Base-by-base conservation (phyloP, 2,329 filamentous ascomycete species). In the Neocatenulostroma microsporum region DNA sequence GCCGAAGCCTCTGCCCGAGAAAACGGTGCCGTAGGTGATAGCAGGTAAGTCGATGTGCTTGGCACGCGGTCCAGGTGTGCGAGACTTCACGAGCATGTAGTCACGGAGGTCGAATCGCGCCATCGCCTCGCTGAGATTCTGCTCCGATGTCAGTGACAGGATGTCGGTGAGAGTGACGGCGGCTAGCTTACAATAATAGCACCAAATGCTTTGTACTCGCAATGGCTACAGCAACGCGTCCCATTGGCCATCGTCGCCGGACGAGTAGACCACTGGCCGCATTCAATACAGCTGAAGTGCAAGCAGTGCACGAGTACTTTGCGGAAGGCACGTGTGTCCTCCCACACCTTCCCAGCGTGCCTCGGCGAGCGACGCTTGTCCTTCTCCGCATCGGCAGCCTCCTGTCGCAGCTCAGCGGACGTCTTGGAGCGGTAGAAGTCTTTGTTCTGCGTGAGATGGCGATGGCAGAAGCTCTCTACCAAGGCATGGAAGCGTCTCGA, bases 61-160 rank as follows among this genome's bases (percentile, higher is more conserved):
- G 1, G 41, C 30, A 8, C 41, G 31, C 7, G 41, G 39, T 19
- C 41, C 41, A 11, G 41, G 35, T 17, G 33, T 36, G 28, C 41
- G 38, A 3, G 41, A 37, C 20, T 34, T 36, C 13, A 44, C 7
- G n/a, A 44, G 34, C 34, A 41, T 41, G 32, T 41, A 44, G 31
- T 39, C 41, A 10, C 35, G 34, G 4, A 44, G 39, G 27, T 44
- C 41, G 31, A 25, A 39, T 6, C 21, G 9, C 20, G 14, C 14
- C 6, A 36, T n/a, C 10, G 41, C 41, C 2, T 41, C 27, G 11
- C 38, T 32, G 5, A 41, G 35, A 3, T 19, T 36, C 41, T 44
- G 23, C 13, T 3, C 8, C 14, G 3, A 6, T 14, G 28, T 26
- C 34, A 33, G 27, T 19, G 19, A 13, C 21, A 13, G 13, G 6